phyloP scores from a whole-genome alignment of 2,329 filamentous ascomycete species.

The Aureobasidium sp. region DNA sequence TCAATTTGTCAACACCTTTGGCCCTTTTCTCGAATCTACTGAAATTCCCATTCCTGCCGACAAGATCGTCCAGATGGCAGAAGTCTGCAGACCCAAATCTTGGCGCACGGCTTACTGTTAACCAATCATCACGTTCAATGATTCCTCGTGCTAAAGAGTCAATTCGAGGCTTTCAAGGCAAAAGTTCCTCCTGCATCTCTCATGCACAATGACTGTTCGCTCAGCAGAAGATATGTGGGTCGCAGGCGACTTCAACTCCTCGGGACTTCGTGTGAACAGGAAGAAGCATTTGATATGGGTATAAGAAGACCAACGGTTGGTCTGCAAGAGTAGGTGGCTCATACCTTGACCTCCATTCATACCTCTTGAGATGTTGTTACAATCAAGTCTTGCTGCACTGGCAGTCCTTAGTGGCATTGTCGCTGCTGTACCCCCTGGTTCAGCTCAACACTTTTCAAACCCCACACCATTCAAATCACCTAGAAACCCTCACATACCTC shows the following conservation, averaged over 20 bases:
- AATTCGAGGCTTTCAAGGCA: not conserved
- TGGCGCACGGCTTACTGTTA: not conserved
- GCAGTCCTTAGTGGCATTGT: not conserved
- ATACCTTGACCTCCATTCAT: too few relatives aligned
- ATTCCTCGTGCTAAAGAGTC: not conserved
- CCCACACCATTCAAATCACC: too few relatives aligned
- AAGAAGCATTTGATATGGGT: not conserved
- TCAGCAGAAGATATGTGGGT: not conserved
- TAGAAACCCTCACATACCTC: too few relatives aligned
- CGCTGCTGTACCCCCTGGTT: not conserved
- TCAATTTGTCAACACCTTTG: too few relatives aligned
- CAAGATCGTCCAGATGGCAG: too few relatives aligned
- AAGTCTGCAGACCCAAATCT: too few relatives aligned
- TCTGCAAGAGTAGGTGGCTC: too few relatives aligned
- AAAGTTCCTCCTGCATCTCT: too few relatives aligned
- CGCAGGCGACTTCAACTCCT: not conserved
- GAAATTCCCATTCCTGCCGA: too few relatives aligned
- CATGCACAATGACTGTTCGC: not conserved
- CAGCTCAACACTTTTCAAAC: too few relatives aligned
- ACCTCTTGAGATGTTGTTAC: conserved; percentile 11
- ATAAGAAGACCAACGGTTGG: too few relatives aligned
- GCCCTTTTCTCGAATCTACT: too few relatives aligned
- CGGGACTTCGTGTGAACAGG: not conserved
- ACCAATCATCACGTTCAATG: not conserved
- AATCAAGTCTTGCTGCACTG: conserved; percentile 8